Conservation (phyloP, 192 early-diverging fungal genomes). For the Spizellomyces sp. region DNA sequence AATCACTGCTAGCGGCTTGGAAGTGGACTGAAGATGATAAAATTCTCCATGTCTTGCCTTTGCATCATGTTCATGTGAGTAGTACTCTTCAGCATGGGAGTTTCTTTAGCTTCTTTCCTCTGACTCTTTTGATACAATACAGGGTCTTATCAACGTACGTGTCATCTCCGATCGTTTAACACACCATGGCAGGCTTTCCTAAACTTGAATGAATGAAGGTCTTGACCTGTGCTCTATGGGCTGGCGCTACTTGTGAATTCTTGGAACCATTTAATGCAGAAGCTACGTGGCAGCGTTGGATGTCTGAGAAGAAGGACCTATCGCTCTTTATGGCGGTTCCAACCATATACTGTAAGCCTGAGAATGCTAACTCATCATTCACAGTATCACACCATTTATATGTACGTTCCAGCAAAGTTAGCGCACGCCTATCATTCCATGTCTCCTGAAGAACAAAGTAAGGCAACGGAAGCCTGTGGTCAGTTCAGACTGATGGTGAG, state of each 20-base stretch:
- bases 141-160: constrained; percentile 6
- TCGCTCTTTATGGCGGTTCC: constrained; percentile 89
- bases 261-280: constrained; percentile 66
- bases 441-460: constrained; percentile 33
- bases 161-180: not conserved
- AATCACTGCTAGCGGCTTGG: constrained; percentile 72
- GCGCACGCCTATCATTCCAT: constrained; percentile 57
- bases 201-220: constrained; percentile 51
- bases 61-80: constrained; percentile 81
- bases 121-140: not conserved
- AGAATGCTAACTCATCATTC: not conserved
- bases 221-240: constrained; percentile 64
- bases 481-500: constrained; percentile 78
- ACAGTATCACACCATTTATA: too few relatives aligned
- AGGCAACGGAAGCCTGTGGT: constrained; percentile 52
- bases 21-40: constrained; percentile 64
- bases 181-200: not conserved
- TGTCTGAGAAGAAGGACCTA: constrained; percentile 53
- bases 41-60: constrained; percentile 77
- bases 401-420: constrained; percentile 53
- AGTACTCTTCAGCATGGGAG: constrained; percentile 15
- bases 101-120: not conserved
- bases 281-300: constrained; percentile 68
- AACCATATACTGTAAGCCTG: constrained; percentile 70
- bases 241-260: constrained; percentile 80